phyloP scores from a whole-genome alignment of 257 asterid species.

The Leonotis leonurus region DNA sequence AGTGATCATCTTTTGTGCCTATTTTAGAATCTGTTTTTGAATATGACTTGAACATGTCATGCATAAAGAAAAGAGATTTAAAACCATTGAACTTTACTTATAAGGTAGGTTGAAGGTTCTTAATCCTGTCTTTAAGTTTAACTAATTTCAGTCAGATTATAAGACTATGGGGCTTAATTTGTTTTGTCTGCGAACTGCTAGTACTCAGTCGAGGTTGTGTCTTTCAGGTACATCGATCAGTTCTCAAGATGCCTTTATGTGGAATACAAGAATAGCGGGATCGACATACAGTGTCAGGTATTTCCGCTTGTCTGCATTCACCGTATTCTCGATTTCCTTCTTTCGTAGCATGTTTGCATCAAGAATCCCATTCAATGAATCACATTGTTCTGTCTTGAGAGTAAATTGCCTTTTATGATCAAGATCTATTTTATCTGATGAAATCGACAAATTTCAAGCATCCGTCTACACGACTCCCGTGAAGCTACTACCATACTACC shows the following conservation, averaged over 20 bases:
- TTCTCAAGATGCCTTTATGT: constrained; percentile 91
- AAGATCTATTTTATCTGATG: not conserved
- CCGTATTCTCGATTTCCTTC: not conserved
- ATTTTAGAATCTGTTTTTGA: not conserved
- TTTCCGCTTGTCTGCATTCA: not conserved
- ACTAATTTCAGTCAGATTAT: not conserved
- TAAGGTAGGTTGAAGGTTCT: not conserved
- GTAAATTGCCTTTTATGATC: not conserved
- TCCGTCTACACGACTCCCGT: not conserved
- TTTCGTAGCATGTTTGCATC: not conserved
- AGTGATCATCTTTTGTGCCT: not conserved
- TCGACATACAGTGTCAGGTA: constrained; percentile 99
- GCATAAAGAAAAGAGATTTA: not conserved
- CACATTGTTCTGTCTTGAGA: not conserved
- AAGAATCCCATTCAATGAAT: not conserved
- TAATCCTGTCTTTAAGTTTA: not conserved
- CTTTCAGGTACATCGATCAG: constrained; percentile 78
- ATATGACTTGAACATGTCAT: not conserved
- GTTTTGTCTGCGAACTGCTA: not conserved
- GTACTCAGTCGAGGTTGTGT: not conserved
- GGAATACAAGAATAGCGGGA: constrained; percentile 91
- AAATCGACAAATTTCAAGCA: not conserved
- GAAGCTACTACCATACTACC: no score
- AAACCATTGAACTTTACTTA: not conserved
- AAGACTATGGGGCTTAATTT: not conserved